phyloP scores from a whole-genome alignment of 768 basidiomycete genomes.

The Boletellus sp. region DNA sequence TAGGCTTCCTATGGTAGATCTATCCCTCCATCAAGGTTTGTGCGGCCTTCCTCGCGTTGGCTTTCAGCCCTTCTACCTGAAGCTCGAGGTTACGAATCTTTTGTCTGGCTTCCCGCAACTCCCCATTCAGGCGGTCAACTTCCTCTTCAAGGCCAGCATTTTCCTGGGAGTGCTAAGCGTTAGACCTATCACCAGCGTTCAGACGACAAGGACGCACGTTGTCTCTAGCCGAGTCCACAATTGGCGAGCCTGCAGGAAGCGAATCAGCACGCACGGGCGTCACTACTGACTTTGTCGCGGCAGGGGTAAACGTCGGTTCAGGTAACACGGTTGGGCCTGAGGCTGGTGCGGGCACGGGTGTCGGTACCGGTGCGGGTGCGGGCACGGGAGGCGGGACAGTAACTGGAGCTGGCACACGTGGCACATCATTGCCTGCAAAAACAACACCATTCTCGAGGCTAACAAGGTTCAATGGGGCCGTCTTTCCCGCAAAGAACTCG shows the following conservation, averaged over 20 bases:
- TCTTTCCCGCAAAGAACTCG: conserved; percentile 88
- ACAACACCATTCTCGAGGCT: conserved; percentile 68
- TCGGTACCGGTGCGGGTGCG: conserved; percentile 1
- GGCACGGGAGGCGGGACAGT: conserved; percentile 26
- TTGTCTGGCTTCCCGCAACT: conserved; percentile 76
- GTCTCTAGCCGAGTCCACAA: conserved; percentile 7
- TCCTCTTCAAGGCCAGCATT: conserved; percentile 44
- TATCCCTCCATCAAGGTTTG: conserved; percentile 47
- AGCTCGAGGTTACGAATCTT: conserved; percentile 82
- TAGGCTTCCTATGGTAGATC: neutral
- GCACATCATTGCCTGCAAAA: conserved; percentile 29
- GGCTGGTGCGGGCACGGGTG: conserved; percentile 11
- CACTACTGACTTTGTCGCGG: conserved; percentile 33
- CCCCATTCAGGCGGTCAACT: conserved; percentile 56
- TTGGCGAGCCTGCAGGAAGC: conserved; percentile 1
- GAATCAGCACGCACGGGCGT: conserved; percentile 13
- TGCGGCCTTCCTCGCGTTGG: conserved; percentile 75
- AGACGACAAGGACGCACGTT: conserved; percentile 29
- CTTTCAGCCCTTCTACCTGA: conserved; percentile 70
- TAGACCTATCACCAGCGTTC: neutral
- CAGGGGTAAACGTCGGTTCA: conserved; percentile 33
- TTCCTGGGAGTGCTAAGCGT: conserved; percentile 5
- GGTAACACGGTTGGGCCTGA: conserved; percentile 30
- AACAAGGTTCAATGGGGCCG: conserved; percentile 71
- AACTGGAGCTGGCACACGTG: conserved; percentile 26